A percentile compares a stretch with the other conserved stretches of the same genome.
Evolutionary conservation across 1,139 yeast species (phyloP).

Genomic region (Meyerozyma athensensis): DNA sequence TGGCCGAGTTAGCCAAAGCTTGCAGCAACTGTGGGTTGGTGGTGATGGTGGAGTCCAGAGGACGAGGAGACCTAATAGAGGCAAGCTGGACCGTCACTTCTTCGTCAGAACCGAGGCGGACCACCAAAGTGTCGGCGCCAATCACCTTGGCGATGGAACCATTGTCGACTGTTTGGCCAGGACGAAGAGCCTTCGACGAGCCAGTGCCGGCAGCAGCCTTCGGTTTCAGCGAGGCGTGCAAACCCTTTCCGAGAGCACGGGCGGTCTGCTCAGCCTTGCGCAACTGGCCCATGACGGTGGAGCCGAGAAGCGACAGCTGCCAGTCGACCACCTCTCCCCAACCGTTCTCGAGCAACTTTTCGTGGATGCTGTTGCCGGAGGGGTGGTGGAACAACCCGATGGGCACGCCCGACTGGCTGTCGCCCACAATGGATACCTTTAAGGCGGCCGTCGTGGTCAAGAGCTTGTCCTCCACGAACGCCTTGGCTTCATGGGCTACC

Average conservation of each 20-base stretch:
- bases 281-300: constrained; percentile 54
- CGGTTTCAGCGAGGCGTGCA: constrained; percentile 45
- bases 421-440: constrained; percentile 55
- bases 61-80: constrained; percentile 70
- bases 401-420: constrained; percentile 58
- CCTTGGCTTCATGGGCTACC: constrained; percentile 62
- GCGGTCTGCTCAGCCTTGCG: constrained; percentile 69
- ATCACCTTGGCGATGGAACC: constrained; percentile 59
- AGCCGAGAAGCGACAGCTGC: constrained; percentile 74
- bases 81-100: constrained; percentile 67
- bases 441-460: constrained; percentile 54
- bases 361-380: constrained; percentile 65
- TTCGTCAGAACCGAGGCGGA: constrained; percentile 45
- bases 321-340: constrained; percentile 75
- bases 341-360: constrained; percentile 63
- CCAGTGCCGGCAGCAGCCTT: constrained; percentile 13
- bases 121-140: constrained; percentile 62
- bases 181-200: constrained; percentile 24
- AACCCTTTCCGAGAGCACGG: constrained; percentile 55
- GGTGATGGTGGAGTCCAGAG: constrained; percentile 52
- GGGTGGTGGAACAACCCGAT: constrained; percentile 63
- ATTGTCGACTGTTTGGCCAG: constrained; percentile 45
- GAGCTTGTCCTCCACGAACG: constrained; percentile 62
- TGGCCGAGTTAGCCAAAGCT: constrained; percentile 59
- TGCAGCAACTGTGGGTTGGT: constrained; percentile 30